Evolutionary conservation across 352 stramenopile species (phyloP).

Genomic region (Phytopythium oedochilum): DNA sequence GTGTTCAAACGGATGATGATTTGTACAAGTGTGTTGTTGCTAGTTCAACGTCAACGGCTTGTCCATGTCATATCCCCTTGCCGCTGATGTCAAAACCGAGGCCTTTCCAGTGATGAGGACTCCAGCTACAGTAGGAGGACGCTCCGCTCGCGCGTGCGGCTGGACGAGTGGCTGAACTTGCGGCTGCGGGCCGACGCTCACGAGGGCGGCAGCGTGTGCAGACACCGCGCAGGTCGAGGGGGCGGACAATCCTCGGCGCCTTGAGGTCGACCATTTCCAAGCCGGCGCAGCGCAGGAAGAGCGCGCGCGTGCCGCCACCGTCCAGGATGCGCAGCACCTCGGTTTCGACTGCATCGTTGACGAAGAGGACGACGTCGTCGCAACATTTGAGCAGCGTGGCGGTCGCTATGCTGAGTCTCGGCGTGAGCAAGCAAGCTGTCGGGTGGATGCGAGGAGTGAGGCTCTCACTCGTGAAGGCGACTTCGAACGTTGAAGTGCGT

Average conservation of each 20-base stretch:
- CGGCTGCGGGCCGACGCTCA: constrained; percentile 73
- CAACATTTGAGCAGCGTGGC: constrained; percentile 46
- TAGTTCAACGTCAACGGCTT: no score
- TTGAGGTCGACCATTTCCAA: constrained; percentile 66
- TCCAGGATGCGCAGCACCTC: constrained; percentile 46
- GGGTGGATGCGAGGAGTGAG: background rate
- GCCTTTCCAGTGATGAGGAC: no score
- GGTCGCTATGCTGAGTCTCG: constrained; percentile 41
- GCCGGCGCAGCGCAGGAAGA: constrained; percentile 66
- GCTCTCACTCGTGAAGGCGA: background rate
- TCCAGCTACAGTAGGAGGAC: constrained; percentile 42
- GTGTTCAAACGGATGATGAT: no score
- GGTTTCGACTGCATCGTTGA: constrained; percentile 78
- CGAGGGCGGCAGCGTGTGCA: constrained; percentile 70
- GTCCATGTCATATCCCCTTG: no score
- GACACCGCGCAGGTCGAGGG: constrained; percentile 77
- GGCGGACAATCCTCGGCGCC: constrained; percentile 45
- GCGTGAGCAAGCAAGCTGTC: constrained; percentile 48
- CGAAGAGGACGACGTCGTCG: constrained; percentile 76
- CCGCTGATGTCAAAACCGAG: constrained; percentile 63
- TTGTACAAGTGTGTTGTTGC: no score
- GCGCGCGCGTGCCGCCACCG: constrained; percentile 31
- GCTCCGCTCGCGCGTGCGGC: constrained; percentile 54
- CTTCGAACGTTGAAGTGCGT: no score
- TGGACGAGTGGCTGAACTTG: constrained; percentile 48